Evolutionary conservation across 306 rosid genomes (phyloP), one percentile per base, ranked within the genome.

Genomic region (Lathyrus aphaca): DNA sequence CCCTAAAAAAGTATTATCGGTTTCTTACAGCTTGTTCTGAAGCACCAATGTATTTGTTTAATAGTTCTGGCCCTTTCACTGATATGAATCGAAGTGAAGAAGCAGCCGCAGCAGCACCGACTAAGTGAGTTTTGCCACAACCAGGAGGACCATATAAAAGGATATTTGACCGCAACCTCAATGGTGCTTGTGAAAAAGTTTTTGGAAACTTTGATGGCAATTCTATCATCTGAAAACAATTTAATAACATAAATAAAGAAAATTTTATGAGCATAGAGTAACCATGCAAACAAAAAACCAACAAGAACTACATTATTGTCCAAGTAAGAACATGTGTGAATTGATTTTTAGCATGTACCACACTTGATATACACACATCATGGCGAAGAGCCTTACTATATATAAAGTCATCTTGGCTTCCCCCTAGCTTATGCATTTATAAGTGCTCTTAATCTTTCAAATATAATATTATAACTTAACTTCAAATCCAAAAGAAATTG

Each of bases 71-170:
- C 68, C 98, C 98, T 75, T 94, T 94, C 50, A 94, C 85, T 50
- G 95, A 88, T 81, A 94, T 88, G 82, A 94, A 94, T 69, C 97
- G 85, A 57, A 94, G 77, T 8, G 95, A 90, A 84, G 97, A 87
- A 54, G 98, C 95, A 69, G 97, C 87, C 29, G 98, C 98, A 71
- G 92, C 95, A 72, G 98, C 95, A 72, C 98, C 98, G 70, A 94
- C 96, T 55, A 90, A 72, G 82, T 94, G 97, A 51, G 97, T 93
- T 86, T 93, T 94, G 63, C 97, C 98, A 82, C 97, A 94, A 68
- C 98, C 97, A 66, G 97, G 98, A 71, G 98, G 98, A 53, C 97
- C 98, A 60, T 94, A 94, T 65, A 94, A 77, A 69, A 94, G 90
- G 80, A 90, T 88, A 74, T 93, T 93, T 51, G 98, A 88, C 73